Base-by-base conservation (phyloP, 73 alveolate genomes). In the Durusdinium trenchii region DNA sequence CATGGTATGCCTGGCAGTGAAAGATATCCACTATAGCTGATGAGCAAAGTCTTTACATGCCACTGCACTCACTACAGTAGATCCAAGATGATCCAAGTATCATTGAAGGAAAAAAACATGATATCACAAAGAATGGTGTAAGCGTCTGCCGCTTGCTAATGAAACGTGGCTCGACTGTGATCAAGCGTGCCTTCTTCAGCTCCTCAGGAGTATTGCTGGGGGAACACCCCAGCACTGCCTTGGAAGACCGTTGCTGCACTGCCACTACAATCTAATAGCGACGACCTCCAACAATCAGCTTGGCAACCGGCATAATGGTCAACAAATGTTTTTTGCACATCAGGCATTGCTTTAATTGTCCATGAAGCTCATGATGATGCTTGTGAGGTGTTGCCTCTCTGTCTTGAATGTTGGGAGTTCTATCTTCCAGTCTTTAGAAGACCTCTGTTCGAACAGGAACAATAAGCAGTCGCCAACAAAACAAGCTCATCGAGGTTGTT, bases 261-360 rank as follows among this genome's bases (percentile, higher is more conserved):
- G 30, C 57, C 28, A 75, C 32, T 12, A 10, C 48, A 36, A 35
- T 52, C 57, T 42, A 36, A 42, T 30, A 57, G 32, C 51, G 67
- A 50, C 23, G 23, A 28, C 38, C 64, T 9, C 38, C 26, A 42
- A 43, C 40, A 26, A 16, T 45, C 54, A 46, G 9, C 73, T 36
- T 18, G 52, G 48, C 6, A 28, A 51, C 86, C 5, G n/a, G 20
- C 98, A 50, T 91, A 91, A 45, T 91, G 98, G 60, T 91, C 98
- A 28, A 91, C 98, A 54, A 91, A 91, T 40, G 96, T 86, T 86
- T 91, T 69, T 18, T 51, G 86, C 57, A 42, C 52, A 47, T 52
- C 97, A 45, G 98, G 90, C 98, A 91, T 91, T 23, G 90, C 89
- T 48, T n/a, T n/a, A n/a, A n/a, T n/a, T n/a, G n/a, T n/a, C n/a